Percentiles rank a stretch among this genome's conserved stretches.
Evolutionary conservation across 2,329 filamentous ascomycete species (phyloP).

Genomic region (Coleophoma crateriformis): DNA sequence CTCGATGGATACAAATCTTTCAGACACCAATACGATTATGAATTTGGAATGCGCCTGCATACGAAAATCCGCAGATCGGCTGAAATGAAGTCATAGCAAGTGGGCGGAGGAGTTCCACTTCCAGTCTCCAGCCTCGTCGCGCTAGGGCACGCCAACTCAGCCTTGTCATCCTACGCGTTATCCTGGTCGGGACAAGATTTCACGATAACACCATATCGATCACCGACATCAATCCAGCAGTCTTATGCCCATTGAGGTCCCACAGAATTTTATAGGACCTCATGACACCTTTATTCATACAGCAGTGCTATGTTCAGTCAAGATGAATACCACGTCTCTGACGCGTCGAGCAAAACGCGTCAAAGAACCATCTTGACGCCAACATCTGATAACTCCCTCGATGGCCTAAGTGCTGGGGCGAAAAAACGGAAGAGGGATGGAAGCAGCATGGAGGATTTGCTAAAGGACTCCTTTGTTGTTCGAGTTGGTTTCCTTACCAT

Average conservation of each 20-base stretch:
- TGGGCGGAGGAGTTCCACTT: no score
- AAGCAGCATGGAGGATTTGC: conserved; percentile 22
- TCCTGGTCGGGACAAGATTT: no score
- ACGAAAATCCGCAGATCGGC: no score
- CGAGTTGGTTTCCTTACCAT: conserved; percentile 19
- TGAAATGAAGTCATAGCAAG: no score
- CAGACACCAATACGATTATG: no score
- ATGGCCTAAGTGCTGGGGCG: conserved; percentile 7
- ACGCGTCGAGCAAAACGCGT: conserved; percentile 24
- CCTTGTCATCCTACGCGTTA: no score
- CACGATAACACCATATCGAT: background rate
- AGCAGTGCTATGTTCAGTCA: conserved; percentile 25
- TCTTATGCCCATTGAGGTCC: background rate
- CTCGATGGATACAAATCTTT: no score
- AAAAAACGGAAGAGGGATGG: conserved; percentile 29
- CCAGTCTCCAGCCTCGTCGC: no score
- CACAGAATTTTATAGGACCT: conserved; percentile 8
- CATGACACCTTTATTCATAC: conserved; percentile 24
- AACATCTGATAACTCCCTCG: conserved; percentile 18
- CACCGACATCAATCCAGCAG: background rate
- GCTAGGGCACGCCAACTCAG: no score
- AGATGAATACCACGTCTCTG: conserved; percentile 16
- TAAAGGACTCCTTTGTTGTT: conserved; percentile 27
- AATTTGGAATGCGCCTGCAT: no score
- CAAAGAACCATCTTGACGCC: conserved; percentile 21